Base-by-base conservation (phyloP, 176 grass and related monocot species). In the Juncus effusus region DNA sequence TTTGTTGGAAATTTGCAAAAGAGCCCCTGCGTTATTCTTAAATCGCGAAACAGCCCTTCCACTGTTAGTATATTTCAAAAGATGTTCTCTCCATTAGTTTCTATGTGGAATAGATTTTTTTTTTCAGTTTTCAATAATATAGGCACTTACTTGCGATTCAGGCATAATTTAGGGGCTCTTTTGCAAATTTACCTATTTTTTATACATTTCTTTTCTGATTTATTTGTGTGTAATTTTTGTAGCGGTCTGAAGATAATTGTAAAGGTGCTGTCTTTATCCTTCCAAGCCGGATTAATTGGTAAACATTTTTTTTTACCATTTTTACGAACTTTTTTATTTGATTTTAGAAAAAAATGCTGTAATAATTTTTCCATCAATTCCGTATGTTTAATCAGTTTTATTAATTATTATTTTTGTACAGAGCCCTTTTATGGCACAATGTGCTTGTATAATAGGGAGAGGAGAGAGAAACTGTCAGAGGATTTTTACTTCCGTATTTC, bases 361-460 rank as follows among this genome's bases (percentile, higher is more conserved):
- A 13, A 28, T 28, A 44, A 75, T 67, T 38, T 28, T 81, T 12
- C 59, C 51, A 50, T 69, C 40, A 55, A 12, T 55, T 65, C n/a
- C 40, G 65, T 56, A 40, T 42, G 64, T 19, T 64, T 60, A 62
- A 56, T 64, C 19, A 28, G 19, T 28, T 28, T 28, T 28, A 28
- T 28, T 28, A 28, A 28, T 28, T 28, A 28, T 28, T 28, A 28
- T 47, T 6, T 64, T 66, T 86, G 36, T 60, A 57, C 70, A 99
- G 94, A 99, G 51, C 94, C 89, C 59, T 99, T 99, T 72, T 87
- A 69, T 44, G 94, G 94, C 51, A 99, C 94, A 53, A 99, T 99
- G 74, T 93, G 94, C 83, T 87, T 99, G 83, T 99, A 99, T 80
- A 99, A 93, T 74, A 89, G 65, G 76, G 94, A 99, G 70, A 90